These are phyloP conservation scores for Phaseolus coccineus DNA, from an alignment of 331 rosid species.

Conservation along the genomic window DNA sequence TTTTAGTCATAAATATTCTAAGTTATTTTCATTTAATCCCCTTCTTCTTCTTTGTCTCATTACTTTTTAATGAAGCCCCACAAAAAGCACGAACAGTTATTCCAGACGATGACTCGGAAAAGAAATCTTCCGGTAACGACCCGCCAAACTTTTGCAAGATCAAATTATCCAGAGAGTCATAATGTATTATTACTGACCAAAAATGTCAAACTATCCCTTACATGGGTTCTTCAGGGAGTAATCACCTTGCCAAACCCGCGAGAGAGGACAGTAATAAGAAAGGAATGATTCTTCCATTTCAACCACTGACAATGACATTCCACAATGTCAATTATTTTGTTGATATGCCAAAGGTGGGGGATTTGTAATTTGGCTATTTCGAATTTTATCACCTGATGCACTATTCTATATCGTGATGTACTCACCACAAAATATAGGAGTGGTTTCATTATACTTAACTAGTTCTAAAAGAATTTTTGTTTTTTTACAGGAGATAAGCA, in stretches of 20 bases:
- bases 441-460: conserved; percentile 19
- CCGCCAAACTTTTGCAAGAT: conserved; percentile 33
- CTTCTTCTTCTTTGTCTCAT: conserved; percentile 41
- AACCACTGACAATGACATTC: conserved; percentile 91
- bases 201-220: conserved; percentile 22
- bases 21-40: conserved; percentile 32
- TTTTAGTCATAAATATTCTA: not conserved
- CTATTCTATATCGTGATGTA: conserved; percentile 6
- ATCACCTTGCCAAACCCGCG: conserved; percentile 33
- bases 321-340: conserved; percentile 84
- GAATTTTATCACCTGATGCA: conserved; percentile 33
- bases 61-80: conserved; percentile 58
- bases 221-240: conserved; percentile 51
- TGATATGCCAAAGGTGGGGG: conserved; percentile 63
- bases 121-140: conserved; percentile 55
- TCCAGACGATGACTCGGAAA: conserved; percentile 56
- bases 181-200: conserved; percentile 18
- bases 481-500: conserved; percentile 62
- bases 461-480: not conserved
- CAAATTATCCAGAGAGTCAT: conserved; percentile 24
- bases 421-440: conserved; percentile 11
- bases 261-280: conserved; percentile 46
- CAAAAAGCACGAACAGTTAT: conserved; percentile 67
- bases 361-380: conserved; percentile 35
- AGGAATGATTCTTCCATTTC: conserved; percentile 99